Conservation (phyloP, 2,329 filamentous ascomycete genomes). For the Coniochaeta sp. region DNA sequence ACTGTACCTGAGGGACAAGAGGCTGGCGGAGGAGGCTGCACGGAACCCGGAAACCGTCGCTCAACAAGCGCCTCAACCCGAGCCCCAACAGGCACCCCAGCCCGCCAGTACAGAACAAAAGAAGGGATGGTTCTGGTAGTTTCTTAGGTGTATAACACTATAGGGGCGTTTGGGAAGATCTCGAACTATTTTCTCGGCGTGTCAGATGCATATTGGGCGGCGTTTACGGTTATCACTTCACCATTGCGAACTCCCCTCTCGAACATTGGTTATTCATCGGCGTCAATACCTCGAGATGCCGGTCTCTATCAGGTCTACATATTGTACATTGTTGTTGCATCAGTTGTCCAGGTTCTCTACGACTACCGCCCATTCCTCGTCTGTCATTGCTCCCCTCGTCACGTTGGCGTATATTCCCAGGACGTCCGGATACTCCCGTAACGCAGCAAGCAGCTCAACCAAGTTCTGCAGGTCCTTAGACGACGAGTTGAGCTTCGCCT, state of each 20-base stretch:
- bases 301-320: constrained; percentile 7
- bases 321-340: constrained; percentile 23
- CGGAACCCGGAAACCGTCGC: neutral
- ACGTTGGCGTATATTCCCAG: constrained; percentile 75
- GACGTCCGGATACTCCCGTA: constrained; percentile 65
- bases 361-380: constrained; percentile 47
- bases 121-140: constrained; percentile 5
- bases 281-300: neutral
- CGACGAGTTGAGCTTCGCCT: constrained; percentile 52
- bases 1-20: constrained; percentile 71
- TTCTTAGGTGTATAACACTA: neutral
- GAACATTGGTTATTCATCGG: neutral
- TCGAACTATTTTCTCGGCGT: neutral
- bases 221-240: neutral
- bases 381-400: constrained; percentile 38
- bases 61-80: constrained; percentile 16
- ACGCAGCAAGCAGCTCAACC: constrained; percentile 46
- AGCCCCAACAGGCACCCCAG: constrained; percentile 16
- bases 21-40: constrained; percentile 29
- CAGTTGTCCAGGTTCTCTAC: constrained; percentile 42
- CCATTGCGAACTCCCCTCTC: constrained; percentile 1
- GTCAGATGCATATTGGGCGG: neutral
- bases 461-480: constrained; percentile 46
- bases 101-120: neutral
- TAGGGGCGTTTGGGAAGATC: neutral